Evolutionary conservation across 1,139 yeast species (phyloP).

Genomic region (Blastobotrys petasosporus): DNA sequence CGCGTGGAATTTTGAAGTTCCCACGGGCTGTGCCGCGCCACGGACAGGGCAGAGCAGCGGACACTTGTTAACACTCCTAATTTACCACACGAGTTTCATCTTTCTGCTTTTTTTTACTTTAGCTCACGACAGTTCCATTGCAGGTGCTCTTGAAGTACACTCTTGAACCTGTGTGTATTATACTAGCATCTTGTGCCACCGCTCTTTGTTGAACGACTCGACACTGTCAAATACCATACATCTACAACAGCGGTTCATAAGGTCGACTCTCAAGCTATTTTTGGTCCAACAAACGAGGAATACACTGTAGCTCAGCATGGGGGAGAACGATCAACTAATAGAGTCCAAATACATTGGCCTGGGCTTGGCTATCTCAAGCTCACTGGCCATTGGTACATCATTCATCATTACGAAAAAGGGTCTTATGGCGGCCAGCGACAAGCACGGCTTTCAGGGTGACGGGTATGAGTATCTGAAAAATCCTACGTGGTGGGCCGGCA

Average conservation of each 20-base stretch:
- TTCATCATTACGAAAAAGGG: conserved; percentile 89
- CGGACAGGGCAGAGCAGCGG: not conserved
- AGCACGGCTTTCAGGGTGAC: conserved; percentile 50
- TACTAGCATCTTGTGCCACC: too few relatives aligned
- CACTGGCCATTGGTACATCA: conserved; percentile 85
- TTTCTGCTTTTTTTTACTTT: not conserved
- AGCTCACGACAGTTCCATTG: not conserved
- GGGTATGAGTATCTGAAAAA: conserved; percentile 70
- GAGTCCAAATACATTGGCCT: conserved; percentile 88
- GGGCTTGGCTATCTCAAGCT: conserved; percentile 80
- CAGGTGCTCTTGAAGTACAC: too few relatives aligned
- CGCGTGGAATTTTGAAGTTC: too few relatives aligned
- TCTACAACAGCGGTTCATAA: not conserved
- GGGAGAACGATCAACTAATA: conserved; percentile 15
- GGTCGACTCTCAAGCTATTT: not conserved
- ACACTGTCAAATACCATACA: too few relatives aligned
- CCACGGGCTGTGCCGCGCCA: not conserved
- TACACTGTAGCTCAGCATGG: conserved; percentile 14
- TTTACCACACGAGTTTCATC: too few relatives aligned
- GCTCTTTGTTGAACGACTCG: too few relatives aligned
- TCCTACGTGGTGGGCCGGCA: conserved; percentile 96
- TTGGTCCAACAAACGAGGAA: not conserved
- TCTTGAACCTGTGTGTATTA: too few relatives aligned
- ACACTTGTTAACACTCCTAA: too few relatives aligned
- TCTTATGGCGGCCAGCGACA: conserved; percentile 61